Base-by-base conservation (phyloP, 441 rosid genomes). In the Brassica balearica region DNA sequence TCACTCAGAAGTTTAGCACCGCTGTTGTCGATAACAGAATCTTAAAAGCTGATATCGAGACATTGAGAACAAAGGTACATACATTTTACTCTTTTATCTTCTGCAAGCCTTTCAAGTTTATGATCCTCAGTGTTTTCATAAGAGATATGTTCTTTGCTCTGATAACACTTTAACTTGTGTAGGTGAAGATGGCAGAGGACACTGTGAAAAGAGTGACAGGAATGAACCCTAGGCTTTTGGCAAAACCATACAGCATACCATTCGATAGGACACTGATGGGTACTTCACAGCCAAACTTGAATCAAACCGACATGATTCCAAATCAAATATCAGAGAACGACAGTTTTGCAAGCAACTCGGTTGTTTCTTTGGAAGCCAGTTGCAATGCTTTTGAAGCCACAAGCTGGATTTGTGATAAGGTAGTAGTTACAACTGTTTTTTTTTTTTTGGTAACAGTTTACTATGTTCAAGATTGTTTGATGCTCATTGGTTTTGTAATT, bases 171-270 rank as follows among this genome's bases (percentile, higher is more conserved):
- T 11, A 58, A 63, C 69, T 46, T 43, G 20, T 88, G 60, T 87
- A 93, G 98, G 97, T 93, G 71, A 91, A 91, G 84, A 91, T 93
- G 98, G 98, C 97, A 10, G 98, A 93, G 83, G 98, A 93, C 83
- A 91, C 91, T 58, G 95, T 91, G 55, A 93, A 91, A 81, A 85
- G 86, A 58, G 87, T 88, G 73, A 90, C 95, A 0, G 95, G 97
- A 72, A 72, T 87, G 80, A 90, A 88, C 76, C 95, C 97, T 8
- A 71, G 86, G 71, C 77, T 83, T 72, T 81, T 88, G 10, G 82
- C 88, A 69, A 85, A 88, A 78, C 75, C 91, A 14, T 71, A 48
- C 78, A 76, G 81, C 59, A 76, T 84, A 84, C 89, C 86, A 59
- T 83, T 84, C 69, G 83, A 80, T 46, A 74, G 79, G 79, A 81